Conservation (phyloP, 2,329 filamentous ascomycete species). For the Cladosporium velox region DNA sequence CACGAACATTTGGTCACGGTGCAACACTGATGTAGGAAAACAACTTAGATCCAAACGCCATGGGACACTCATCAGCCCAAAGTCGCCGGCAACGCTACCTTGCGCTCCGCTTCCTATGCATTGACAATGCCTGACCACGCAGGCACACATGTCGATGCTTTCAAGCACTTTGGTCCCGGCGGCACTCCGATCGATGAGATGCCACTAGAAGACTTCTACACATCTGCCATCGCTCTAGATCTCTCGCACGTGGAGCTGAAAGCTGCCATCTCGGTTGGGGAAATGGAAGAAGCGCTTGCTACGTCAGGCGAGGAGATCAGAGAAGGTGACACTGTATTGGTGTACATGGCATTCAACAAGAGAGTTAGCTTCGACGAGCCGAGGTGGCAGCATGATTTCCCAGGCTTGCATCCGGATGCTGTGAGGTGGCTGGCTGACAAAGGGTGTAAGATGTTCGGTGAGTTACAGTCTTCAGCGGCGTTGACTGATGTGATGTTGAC, state of each 20-base stretch:
- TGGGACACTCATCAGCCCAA: conserved; percentile 36
- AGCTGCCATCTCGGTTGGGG: conserved; percentile 28
- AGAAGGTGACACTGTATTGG: conserved; percentile 30
- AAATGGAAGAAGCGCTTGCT: conserved; percentile 30
- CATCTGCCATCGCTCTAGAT: conserved; percentile 32
- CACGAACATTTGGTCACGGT: neutral
- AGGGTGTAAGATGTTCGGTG: conserved; percentile 33
- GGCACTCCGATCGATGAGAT: conserved; percentile 33
- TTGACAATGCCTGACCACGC: conserved; percentile 33
- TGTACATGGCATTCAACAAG: conserved; percentile 34
- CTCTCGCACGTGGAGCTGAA: conserved; percentile 32
- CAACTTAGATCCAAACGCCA: conserved; percentile 24
- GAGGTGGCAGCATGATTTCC: conserved; percentile 35
- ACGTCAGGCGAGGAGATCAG: conserved; percentile 30
- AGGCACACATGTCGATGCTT: conserved; percentile 33
- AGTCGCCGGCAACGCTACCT: conserved; percentile 31
- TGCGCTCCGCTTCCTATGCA: conserved; percentile 31
- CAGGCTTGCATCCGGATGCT: conserved; percentile 29
- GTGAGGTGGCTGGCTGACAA: conserved; percentile 34
- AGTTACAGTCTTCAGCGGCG: neutral
- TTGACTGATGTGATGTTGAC: neutral
- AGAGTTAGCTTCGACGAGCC: conserved; percentile 30
- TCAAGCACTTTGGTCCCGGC: conserved; percentile 34
- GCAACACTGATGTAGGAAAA: neutral
- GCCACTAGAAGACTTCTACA: conserved; percentile 33